Base-by-base conservation (phyloP, 2,329 filamentous ascomycete species). In the Thielaviopsis cerberus region DNA sequence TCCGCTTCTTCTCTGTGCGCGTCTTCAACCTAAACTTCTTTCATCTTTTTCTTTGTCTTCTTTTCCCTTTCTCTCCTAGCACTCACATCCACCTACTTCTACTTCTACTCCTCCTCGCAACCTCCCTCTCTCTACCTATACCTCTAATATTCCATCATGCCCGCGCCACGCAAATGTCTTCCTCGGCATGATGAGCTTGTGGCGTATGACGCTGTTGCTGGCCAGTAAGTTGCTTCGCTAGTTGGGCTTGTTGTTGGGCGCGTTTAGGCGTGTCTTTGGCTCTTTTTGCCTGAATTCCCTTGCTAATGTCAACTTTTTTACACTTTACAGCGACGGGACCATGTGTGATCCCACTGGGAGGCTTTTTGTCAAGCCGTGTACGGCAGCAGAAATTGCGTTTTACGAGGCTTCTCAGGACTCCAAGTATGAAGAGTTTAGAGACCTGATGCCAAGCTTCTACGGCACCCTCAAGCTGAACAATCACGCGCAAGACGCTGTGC, bases 321-420 rank as follows among this genome's bases (percentile, higher is more conserved):
- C 24, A 23, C 53, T 48, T 54, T 62, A 52, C 67, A 96, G 90
- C 72, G 90, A 94, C 64, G 92, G 92, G 63, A 91, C 94, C 53
- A 80, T 94, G 65, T 89, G 85, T 67, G 88, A 94, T 66, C 76
- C 79, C 58, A 82, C 87, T 57, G 92, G 92, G 67, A 81, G 85
- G 62, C 76, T 97, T 34, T 86, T 98, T 68, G 88, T 96, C 67
- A 98, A 98, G 71, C 92, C 92, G 20, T 97, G 91, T 70, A 94
- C 87, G 0, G 73, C 81, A 62, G 77, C 82, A 62, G 92, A 98
- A 72, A 81, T 97, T 65, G 77, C 82, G 51, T 98, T 98, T 70
- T 98, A 98, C 75, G 81, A 95, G 68, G 80, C 81, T 45, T 83
- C 82, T 26, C 71, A 76, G 23, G 85, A 94, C 67, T 80, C 82